Evolutionary conservation across 1,284 basidiomycete species (phyloP).

Genomic region (Ustilago trichophora): DNA sequence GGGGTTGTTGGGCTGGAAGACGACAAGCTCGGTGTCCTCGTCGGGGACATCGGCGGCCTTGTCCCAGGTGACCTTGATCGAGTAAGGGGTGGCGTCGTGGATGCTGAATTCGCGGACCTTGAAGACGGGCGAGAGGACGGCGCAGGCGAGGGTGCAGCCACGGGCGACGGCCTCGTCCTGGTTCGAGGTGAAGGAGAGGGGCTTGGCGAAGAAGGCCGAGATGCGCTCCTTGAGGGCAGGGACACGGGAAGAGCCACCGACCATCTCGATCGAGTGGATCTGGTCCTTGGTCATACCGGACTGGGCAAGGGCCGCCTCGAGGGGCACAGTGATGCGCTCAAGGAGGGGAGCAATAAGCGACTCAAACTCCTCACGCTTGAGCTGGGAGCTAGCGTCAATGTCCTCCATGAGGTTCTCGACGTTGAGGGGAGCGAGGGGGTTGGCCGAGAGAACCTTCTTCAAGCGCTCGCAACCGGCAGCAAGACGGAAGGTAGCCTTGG

Average conservation of each 20-base stretch:
- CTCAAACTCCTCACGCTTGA: slow-evolving; percentile 66
- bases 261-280: slow-evolving; percentile 63
- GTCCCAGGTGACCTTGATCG: slow-evolving; percentile 67
- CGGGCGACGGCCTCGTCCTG: slow-evolving; percentile 65
- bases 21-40: slow-evolving; percentile 65
- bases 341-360: slow-evolving; percentile 61
- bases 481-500: slow-evolving; percentile 65
- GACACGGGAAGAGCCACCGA: slow-evolving; percentile 65
- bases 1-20: slow-evolving; percentile 66
- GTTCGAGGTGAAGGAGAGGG: slow-evolving; percentile 64
- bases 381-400: slow-evolving; percentile 63
- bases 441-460: slow-evolving; percentile 66
- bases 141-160: slow-evolving; percentile 65
- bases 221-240: slow-evolving; percentile 64
- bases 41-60: slow-evolving; percentile 64
- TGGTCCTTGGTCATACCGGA: slow-evolving; percentile 63
- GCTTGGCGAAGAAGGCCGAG: slow-evolving; percentile 55
- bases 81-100: slow-evolving; percentile 64
- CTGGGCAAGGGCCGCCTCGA: slow-evolving; percentile 60
- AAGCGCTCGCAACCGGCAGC: slow-evolving; percentile 64
- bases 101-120: slow-evolving; percentile 64
- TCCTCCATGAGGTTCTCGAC: slow-evolving; percentile 66
- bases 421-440: slow-evolving; percentile 64
- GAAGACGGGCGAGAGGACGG: slow-evolving; percentile 66
- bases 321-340: slow-evolving; percentile 54